Conservation (phyloP, 257 asterid genomes). For the Solanum pimpinellifolium region DNA sequence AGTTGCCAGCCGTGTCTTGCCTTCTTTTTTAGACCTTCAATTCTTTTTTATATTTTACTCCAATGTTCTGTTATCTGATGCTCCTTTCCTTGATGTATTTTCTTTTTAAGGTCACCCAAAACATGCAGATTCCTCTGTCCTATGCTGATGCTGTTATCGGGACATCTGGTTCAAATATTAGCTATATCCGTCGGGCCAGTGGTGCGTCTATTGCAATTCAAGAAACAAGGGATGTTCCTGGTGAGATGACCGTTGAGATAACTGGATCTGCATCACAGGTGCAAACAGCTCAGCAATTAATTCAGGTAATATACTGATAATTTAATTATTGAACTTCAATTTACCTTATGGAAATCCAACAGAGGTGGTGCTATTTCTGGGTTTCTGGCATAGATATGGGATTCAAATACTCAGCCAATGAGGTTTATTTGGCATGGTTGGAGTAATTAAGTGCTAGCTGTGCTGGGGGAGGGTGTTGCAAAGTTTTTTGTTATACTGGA, state of each 20-base stretch:
- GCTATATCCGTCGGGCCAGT: slow-evolving; percentile 85
- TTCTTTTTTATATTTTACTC: not conserved
- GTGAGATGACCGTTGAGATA: slow-evolving; percentile 90
- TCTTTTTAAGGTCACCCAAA: slow-evolving; percentile 47
- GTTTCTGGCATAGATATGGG: not conserved
- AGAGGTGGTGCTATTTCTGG: not conserved
- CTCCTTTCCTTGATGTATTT: not conserved
- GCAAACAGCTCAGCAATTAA: slow-evolving; percentile 78
- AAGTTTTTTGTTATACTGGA: not conserved
- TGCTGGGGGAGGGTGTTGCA: not conserved
- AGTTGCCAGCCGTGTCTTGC: not conserved
- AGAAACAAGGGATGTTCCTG: slow-evolving; percentile 78
- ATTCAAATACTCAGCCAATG: not conserved
- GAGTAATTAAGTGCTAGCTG: not conserved
- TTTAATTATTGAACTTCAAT: not conserved
- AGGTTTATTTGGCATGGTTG: not conserved
- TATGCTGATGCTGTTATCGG: slow-evolving; percentile 89
- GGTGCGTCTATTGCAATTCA: slow-evolving; percentile 83
- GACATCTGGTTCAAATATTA: slow-evolving; percentile 72
- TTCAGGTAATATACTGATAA: slow-evolving; percentile 44
- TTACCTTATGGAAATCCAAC: not conserved
- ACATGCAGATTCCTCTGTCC: slow-evolving; percentile 73
- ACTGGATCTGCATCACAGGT: slow-evolving; percentile 84
- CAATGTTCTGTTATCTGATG: not conserved
- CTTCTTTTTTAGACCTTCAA: not conserved